Evolutionary conservation across 2,329 filamentous ascomycete species (phyloP), one percentile per base, ranked within the genome.

Genomic region (Myriosclerotinia duriaeana): DNA sequence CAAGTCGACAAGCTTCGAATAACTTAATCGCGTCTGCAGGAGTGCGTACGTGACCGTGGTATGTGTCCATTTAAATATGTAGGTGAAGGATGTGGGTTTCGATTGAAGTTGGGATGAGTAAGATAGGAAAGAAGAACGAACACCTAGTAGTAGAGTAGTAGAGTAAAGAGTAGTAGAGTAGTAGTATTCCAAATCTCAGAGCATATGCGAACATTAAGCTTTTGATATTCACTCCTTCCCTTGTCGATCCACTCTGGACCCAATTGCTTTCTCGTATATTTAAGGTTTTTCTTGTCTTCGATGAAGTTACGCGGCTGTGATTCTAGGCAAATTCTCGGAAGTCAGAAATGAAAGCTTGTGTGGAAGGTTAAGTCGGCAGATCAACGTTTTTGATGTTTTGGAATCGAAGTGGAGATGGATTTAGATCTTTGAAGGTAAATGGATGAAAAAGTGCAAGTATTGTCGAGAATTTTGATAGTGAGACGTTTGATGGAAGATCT

Each of bases 11-110:
- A 68, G 95, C 95, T 80, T 98, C 95, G 77, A 99, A 98, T n/a
- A 99, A 84, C 77, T 97, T 93, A 80, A 99, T 97, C 73, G 95
- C 95, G 80, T 99, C 95, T 75, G 88, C 89, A 50, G 95, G 94
- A n/a, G 93, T 96, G 80, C 93, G 91, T 76, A 99, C 93, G 78
- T 92, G 90, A 69, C 95, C 95, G 81, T 94, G 86, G 77, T 98
- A 99, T 56, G 95, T 99, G 82, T 99, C 95, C 94, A 98, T 98
- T 75, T 77, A 82, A 53, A 66, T 70, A 61, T 63, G 20, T 44
- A 11, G 56, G 17, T 67, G 34, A 64, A 55, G 20, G 12, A 17
- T 14, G 52, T 69, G 66, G 70, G 65, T 62, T 68, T 58, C 48
- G 59, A 64, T 40, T 55, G 52, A 36, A 52, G 11, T 22, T 26